phyloP scores from a whole-genome alignment of 2,329 filamentous ascomycete species.

The Meredithiella fracta region DNA sequence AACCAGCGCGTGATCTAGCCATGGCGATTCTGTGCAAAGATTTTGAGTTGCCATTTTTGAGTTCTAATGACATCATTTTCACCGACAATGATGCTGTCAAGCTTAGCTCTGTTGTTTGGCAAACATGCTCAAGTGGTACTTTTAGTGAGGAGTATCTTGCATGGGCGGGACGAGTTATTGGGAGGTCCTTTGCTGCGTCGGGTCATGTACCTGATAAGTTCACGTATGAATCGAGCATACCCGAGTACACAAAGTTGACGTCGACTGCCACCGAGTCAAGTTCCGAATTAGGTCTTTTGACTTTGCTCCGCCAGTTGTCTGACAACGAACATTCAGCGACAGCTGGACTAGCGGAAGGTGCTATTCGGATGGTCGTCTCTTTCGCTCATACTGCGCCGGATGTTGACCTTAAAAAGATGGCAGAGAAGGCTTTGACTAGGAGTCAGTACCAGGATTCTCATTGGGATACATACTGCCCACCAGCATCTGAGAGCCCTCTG shows the following conservation, averaged over 20 bases:
- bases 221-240: constrained; percentile 41
- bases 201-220: constrained; percentile 49
- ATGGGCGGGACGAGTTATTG: constrained; percentile 76
- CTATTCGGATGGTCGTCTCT: constrained; percentile 40
- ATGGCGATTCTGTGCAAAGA: constrained; percentile 57
- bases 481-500: constrained; percentile 31
- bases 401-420: constrained; percentile 32
- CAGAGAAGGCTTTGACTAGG: constrained; percentile 34
- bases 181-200: constrained; percentile 64
- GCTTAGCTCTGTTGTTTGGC: constrained; percentile 55
- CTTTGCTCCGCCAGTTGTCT: constrained; percentile 44
- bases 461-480: constrained; percentile 39
- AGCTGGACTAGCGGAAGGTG: constrained; percentile 44
- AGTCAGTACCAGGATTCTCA: constrained; percentile 36
- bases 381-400: constrained; percentile 32
- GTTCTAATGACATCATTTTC: constrained; percentile 45
- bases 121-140: constrained; percentile 49
- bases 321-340: constrained; percentile 38
- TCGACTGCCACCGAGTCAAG: constrained; percentile 29
- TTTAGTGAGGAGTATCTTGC: constrained; percentile 54
- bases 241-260: constrained; percentile 31
- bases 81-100: constrained; percentile 46
- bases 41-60: constrained; percentile 41
- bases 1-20: constrained; percentile 52
- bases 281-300: constrained; percentile 48